Base-by-base conservation (phyloP, 2,329 filamentous ascomycete genomes). In the Bipolaris sorokiniana region DNA sequence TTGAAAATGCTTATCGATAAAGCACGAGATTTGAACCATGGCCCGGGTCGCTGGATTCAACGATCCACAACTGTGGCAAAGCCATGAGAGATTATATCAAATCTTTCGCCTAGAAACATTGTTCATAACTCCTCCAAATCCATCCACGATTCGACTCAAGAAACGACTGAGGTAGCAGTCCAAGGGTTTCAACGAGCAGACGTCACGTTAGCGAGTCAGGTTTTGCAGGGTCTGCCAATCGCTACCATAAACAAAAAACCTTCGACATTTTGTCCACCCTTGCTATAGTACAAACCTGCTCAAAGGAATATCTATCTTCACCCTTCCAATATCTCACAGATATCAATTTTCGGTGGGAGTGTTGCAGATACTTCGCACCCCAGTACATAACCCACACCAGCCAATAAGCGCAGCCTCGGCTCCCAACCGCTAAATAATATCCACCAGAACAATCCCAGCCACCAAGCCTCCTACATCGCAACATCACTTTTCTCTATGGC, bases 361-460 rank as follows among this genome's bases (percentile, higher is more conserved):
- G 44, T 34, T 36, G 41, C 52, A 48, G 28, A 48, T 15, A 47
- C 45, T 51, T 48, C 44, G 10, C 10, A 48, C 28, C 54, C 48
- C 42, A 52, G 54, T 38, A 41, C 38, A 28, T 49, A 46, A 28
- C 53, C 56, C 49, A 45, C 44, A 41, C 23, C 42, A 58, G 48
- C 68, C 68, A 70, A 70, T 68, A 54, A 51, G 45, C 62, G 54
- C 50, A 47, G 47, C 40, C 56, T 70, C 67, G 67, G 67, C 55
- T 67, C 58, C 50, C 38, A 48, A 37, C 53, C 57, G 59, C 59
- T 60, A 57, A 59, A 61, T 47, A 66, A 64, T 59, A 61, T 60
- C 58, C 60, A 56, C 61, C 62, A 56, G 42, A 55, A 56, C 51
- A 52, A 48, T 48, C 46, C 54, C 54, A 60, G 54, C 60, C 59